phyloP scores from a whole-genome alignment of 805 yeast species.

The Wickerhamiella sorbophila region DNA sequence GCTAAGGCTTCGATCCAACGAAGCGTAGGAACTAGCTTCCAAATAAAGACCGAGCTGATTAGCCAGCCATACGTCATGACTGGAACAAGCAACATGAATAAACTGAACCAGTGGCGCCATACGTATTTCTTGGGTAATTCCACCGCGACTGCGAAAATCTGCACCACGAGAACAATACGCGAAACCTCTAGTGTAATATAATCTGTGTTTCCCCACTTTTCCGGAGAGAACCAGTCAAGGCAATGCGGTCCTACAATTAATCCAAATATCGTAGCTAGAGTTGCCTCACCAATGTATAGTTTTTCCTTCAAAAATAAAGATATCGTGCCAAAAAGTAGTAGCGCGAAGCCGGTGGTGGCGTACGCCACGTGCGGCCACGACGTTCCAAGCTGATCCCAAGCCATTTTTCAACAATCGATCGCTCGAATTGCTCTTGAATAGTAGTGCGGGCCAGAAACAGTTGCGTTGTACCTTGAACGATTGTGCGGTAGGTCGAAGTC shows the following conservation, averaged over 20 bases:
- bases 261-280: conserved; percentile 76
- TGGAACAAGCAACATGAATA: conserved; percentile 58
- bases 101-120: conserved; percentile 71
- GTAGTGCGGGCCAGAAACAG: no score
- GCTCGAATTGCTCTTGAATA: background rate
- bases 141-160: conserved; percentile 88
- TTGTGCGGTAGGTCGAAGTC: no score
- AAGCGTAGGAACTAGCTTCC: conserved; percentile 61
- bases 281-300: conserved; percentile 81
- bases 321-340: conserved; percentile 63
- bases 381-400: conserved; percentile 24
- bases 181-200: conserved; percentile 70
- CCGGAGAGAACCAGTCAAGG: conserved; percentile 69
- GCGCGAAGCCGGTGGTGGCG: conserved; percentile 74
- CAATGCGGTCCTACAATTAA: conserved; percentile 81
- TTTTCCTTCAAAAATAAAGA: conserved; percentile 74
- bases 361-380: conserved; percentile 73
- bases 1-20: conserved; percentile 57
- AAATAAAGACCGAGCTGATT: conserved; percentile 62
- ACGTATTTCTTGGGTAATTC: conserved; percentile 83
- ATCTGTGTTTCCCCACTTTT: conserved; percentile 76
- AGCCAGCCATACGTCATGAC: conserved; percentile 90
- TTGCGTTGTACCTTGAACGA: no score
- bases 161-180: conserved; percentile 69
- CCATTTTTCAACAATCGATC: conserved; percentile 8